Evolutionary conservation across 1,139 yeast species (phyloP).

Genomic region (Waltiozyma sp.): DNA sequence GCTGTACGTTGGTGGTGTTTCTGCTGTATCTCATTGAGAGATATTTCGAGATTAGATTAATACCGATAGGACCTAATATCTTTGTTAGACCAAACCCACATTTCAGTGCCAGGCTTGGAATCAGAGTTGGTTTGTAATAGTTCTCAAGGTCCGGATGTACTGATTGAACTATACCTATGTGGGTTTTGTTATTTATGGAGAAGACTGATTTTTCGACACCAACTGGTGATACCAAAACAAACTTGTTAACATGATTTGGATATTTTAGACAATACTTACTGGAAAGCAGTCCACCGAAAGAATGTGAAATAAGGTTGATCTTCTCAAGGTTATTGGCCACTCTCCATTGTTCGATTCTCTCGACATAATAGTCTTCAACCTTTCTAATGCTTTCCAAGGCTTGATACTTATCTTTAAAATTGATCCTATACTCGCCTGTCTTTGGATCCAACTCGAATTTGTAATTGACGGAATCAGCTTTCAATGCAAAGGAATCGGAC

Average conservation of each 20-base stretch:
- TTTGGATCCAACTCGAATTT: constrained; percentile 9
- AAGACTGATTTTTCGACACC: constrained; percentile 73
- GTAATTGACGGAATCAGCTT: constrained; percentile 2
- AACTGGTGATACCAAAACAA: constrained; percentile 78
- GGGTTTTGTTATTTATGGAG: constrained; percentile 38
- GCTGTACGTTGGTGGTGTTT: constrained; percentile 13
- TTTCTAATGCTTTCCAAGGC: constrained; percentile 31
- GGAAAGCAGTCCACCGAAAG: constrained; percentile 85
- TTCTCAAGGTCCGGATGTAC: not conserved
- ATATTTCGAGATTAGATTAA: constrained; percentile 47
- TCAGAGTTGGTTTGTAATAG: constrained; percentile 16
- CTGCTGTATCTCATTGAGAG: constrained; percentile 35
- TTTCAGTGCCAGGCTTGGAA: constrained; percentile 20
- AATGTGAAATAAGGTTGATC: constrained; percentile 78
- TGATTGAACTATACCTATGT: constrained; percentile 5
- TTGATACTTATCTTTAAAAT: constrained; percentile 14
- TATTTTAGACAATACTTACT: constrained; percentile 68
- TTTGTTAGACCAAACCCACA: constrained; percentile 36
- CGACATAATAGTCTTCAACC: constrained; percentile 69
- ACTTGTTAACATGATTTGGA: constrained; percentile 45
- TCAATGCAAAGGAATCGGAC: constrained; percentile 23
- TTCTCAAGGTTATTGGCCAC: constrained; percentile 38
- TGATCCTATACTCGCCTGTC: not conserved
- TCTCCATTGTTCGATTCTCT: constrained; percentile 83
- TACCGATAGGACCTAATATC: constrained; percentile 46